Percentiles rank a stretch among this genome's conserved stretches.
Conservation (phyloP, 2,329 filamentous ascomycete genomes). For the Esteya vermicola region DNA sequence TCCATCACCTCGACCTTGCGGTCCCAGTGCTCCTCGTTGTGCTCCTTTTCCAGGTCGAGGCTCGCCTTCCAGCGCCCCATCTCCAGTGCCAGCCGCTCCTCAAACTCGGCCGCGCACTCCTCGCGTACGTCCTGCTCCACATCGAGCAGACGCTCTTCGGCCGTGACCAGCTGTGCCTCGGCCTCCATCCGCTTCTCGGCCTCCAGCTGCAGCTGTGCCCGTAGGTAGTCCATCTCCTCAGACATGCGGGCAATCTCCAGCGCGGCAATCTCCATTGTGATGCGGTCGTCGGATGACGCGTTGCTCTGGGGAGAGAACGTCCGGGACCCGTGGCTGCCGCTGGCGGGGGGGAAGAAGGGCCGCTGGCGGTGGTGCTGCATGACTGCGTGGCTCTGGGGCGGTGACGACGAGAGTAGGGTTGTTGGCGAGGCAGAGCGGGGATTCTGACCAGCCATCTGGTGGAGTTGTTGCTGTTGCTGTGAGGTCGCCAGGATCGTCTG, state of each 20-base stretch:
- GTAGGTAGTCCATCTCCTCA: constrained; percentile 63
- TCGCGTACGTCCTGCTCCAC: constrained; percentile 78
- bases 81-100: constrained; percentile 59
- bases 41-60: constrained; percentile 65
- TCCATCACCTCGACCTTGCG: constrained; percentile 57
- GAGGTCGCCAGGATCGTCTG: constrained; percentile 43
- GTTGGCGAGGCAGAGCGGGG: not conserved
- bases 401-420: constrained; percentile 6
- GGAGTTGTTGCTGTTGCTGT: constrained; percentile 4
- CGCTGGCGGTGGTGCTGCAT: constrained; percentile 17
- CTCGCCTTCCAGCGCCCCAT: constrained; percentile 68
- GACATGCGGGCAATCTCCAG: constrained; percentile 68
- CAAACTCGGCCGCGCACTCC: constrained; percentile 79
- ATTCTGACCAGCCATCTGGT: not conserved
- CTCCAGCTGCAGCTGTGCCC: constrained; percentile 55
- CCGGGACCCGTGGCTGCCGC: constrained; percentile 12
- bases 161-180: constrained; percentile 58
- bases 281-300: constrained; percentile 31
- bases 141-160: constrained; percentile 49
- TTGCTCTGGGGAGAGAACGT: constrained; percentile 25
- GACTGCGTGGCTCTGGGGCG: constrained; percentile 5
- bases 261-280: constrained; percentile 71
- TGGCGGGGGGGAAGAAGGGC: constrained; percentile 24
- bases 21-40: constrained; percentile 73
- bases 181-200: constrained; percentile 54